Evolutionary conservation across 139 green algal species (phyloP), one percentile per base, ranked within the genome.

Genomic region (Zygnema cylindricum): DNA sequence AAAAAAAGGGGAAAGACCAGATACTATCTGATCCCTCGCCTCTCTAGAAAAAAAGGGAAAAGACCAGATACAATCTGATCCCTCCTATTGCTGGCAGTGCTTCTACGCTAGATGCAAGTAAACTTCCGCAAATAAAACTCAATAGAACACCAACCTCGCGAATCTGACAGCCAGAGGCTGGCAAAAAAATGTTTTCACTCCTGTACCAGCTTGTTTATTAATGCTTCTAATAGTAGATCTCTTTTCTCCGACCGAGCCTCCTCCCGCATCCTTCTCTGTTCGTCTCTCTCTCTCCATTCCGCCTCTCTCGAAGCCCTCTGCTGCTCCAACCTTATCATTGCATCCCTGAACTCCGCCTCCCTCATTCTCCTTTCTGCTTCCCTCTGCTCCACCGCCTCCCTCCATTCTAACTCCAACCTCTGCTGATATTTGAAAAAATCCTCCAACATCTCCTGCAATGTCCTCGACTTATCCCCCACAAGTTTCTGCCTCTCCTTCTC

Each of bases 341-440:
- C 7, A 33, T 89, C 83, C 25, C 85, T 40, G 76, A 77, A 90
- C 78, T 90, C 85, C 16, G n/a, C 81, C 43, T 90, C 85, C 39
- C 78, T 21, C 35, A 36, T 22, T 0, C 85, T 16, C 11, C 85
- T 43, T 54, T 86, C 85, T 69, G 41, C 42, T 55, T 90, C 85
- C 0, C 78, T 89, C 2, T 69, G 16, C 38, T 90, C 85, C 1
- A 90, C 55, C 1, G 77, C 78, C 41, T 89, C 54, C 11, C 85
- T 39, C 85, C 85, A 90, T 36, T 86, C 78, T 76, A 88, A 40
- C 85, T 90, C 85, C 1, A 89, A 55, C 25, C 54, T 21, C 63
- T 87, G 36, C 75, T 90, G 85, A 32, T 57, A 35, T 33, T 87
- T n/a, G 1, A 90, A 90, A 39, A 89, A 90, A 32, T 90, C 57